Conservation (phyloP, 2,329 filamentous ascomycete genomes). For the Teratosphaeriaceae sp. region DNA sequence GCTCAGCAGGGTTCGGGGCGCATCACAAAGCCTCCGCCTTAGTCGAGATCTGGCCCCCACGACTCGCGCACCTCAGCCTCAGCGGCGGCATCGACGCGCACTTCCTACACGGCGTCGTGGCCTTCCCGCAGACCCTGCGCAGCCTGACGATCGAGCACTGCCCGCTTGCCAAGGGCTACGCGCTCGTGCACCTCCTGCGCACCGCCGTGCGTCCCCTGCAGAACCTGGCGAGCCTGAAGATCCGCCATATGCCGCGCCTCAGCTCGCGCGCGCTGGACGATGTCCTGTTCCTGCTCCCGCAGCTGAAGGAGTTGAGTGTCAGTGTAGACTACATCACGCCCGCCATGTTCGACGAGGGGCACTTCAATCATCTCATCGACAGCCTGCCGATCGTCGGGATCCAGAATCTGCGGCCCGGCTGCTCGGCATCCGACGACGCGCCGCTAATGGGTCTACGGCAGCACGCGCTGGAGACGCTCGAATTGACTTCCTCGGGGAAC, state of each 20-base stretch:
- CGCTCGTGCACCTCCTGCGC: constrained; percentile 32
- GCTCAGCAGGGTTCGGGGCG: constrained; percentile 25
- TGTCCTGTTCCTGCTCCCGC: constrained; percentile 35
- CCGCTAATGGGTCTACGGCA: too few species aligned
- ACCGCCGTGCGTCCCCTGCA: constrained; percentile 22
- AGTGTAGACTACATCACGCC: constrained; percentile 43
- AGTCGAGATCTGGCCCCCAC: constrained; percentile 40
- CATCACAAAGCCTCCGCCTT: constrained; percentile 9
- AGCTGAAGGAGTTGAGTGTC: constrained; percentile 35
- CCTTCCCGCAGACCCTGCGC: constrained; percentile 27
- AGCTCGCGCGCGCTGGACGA: constrained; percentile 33
- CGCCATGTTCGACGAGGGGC: constrained; percentile 30
- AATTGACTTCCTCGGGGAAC: constrained; percentile 35
- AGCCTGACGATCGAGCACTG: constrained; percentile 39
- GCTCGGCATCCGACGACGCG: too few species aligned
- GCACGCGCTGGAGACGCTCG: constrained; percentile 29
- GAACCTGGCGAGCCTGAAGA: constrained; percentile 31
- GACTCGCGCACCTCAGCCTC: constrained; percentile 35
- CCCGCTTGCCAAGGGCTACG: constrained; percentile 31
- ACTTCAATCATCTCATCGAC: constrained; percentile 12
- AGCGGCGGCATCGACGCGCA: constrained; percentile 38
- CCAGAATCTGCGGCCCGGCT: too few species aligned
- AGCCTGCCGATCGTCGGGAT: neutral
- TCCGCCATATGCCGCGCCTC: constrained; percentile 36
- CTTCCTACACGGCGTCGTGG: constrained; percentile 32